Evolutionary conservation across 495 filamentous ascomycete species (phyloP), one percentile per base, ranked within the genome.

Genomic region (Xylaria palmicola): DNA sequence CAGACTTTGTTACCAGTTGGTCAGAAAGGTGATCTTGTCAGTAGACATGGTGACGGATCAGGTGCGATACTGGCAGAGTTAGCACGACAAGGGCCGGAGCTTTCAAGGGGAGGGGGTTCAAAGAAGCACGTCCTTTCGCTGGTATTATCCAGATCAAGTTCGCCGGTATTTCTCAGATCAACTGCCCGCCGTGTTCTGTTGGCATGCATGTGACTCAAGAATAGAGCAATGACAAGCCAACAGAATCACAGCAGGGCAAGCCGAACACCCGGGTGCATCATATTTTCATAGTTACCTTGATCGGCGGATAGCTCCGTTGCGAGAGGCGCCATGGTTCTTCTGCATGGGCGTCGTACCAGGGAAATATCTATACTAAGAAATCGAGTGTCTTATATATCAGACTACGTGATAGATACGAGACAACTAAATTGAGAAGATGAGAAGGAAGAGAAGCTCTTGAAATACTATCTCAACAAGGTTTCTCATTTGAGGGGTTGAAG

Each of bases 91-190:
- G 69, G 55, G 48, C 60, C 62, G 62, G 56, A 47, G 63, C 36
- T 53, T 51, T 63, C 68, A 29, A 64, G 58, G 68, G 66, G 71
- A 72, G 76, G 72, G 68, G 75, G 77, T 40, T 44, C 74, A 75
- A 84, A 83, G 78, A 83, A 84, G 86, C 86, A 88, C 85, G 83
- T 89, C 82, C 86, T 88, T 88, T 86, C 86, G 86, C 86, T 87
- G 85, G 86, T 82, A 89, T 89, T 88, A 86, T 88, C 86, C 85
- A 87, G 86, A 88, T 89, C 86, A 89, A 88, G 86, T 89, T 88
- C 74, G 63, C 53, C 53, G 53, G 53, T 56, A 56, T 56, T 56
- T 73, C 71, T 78, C 71, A 69, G 67, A 69, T 56, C 67, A 54
- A 63, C 56, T 27, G 37, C 37, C 54, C 41, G 39, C 40, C 44